phyloP scores from a whole-genome alignment of 129 eudicot species.

The Apium graveolens region DNA sequence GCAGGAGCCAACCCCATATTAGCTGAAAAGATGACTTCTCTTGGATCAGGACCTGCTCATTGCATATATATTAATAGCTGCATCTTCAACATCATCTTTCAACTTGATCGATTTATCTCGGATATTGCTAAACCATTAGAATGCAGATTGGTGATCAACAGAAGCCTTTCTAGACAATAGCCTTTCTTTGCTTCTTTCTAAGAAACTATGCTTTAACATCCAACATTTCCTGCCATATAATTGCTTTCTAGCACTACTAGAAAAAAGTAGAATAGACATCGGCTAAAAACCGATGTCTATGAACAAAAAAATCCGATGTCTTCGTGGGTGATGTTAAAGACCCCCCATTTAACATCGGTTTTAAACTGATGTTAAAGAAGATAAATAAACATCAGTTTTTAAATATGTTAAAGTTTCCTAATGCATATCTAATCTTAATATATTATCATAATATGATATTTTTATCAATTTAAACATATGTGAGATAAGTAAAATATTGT shows the following conservation, averaged over 20 bases:
- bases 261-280: no score
- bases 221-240: conserved; percentile 37
- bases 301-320: no score
- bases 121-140: background rate
- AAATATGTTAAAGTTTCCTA: no score
- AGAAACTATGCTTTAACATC: conserved; percentile 48
- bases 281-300: no score
- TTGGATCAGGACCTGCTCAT: conserved; percentile 78
- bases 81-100: conserved; percentile 26
- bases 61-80: conserved; percentile 27
- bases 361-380: no score
- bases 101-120: conserved; percentile 22
- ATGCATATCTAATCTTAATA: no score
- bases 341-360: no score
- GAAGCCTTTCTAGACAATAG: conserved; percentile 27
- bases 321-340: no score
- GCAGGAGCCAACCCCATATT: conserved; percentile 73
- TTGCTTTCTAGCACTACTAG: background rate
- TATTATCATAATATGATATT: no score
- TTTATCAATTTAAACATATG: no score
- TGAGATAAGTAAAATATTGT: no score
- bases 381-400: no score
- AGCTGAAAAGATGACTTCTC: conserved; percentile 59
- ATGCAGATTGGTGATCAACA: conserved; percentile 3
- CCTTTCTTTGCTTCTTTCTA: conserved; percentile 48